Conservation (phyloP, 352 stramenopile genomes). For the Phytophthora citrophthora region DNA sequence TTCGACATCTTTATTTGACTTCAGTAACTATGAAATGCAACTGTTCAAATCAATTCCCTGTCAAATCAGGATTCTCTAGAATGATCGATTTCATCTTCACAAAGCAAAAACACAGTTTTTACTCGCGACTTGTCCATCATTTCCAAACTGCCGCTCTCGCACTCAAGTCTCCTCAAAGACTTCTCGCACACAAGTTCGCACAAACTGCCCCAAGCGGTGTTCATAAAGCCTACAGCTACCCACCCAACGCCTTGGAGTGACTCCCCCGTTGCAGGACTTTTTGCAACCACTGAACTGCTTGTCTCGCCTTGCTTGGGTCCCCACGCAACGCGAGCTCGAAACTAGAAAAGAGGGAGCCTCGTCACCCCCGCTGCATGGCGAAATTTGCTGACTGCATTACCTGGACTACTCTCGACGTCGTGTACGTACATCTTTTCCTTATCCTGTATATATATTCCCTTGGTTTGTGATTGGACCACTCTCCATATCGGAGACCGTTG, state of each 20-base stretch:
- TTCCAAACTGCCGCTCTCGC: slow-evolving; percentile 24
- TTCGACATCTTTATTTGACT: not conserved
- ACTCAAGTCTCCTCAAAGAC: slow-evolving; percentile 26
- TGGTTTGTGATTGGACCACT: slow-evolving; percentile 11
- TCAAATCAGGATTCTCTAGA: not conserved
- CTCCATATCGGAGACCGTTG: slow-evolving; percentile 14
- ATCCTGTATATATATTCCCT: slow-evolving; percentile 1
- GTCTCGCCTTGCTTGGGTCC: slow-evolving; percentile 28
- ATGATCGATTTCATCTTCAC: not conserved
- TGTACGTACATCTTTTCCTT: slow-evolving; percentile 26
- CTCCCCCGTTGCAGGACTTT: slow-evolving; percentile 33
- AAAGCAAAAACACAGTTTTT: slow-evolving; percentile 11
- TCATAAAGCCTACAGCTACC: slow-evolving; percentile 26
- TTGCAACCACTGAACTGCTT: slow-evolving; percentile 23
- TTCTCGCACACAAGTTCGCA: not conserved
- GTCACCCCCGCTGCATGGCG: slow-evolving; percentile 43
- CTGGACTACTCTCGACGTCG: slow-evolving; percentile 51
- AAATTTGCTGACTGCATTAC: slow-evolving; percentile 53
- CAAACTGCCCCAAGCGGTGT: slow-evolving; percentile 5
- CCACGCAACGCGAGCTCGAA: slow-evolving; percentile 27
- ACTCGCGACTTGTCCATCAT: slow-evolving; percentile 30
- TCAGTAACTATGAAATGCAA: not conserved
- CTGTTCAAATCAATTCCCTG: not conserved
- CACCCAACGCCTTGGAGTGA: slow-evolving; percentile 47
- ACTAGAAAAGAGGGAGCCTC: slow-evolving; percentile 29